Evolutionary conservation across 2,329 filamentous ascomycete genomes (phyloP), one percentile per base, ranked within the genome.

Genomic region (Penicillium griseofulvum): DNA sequence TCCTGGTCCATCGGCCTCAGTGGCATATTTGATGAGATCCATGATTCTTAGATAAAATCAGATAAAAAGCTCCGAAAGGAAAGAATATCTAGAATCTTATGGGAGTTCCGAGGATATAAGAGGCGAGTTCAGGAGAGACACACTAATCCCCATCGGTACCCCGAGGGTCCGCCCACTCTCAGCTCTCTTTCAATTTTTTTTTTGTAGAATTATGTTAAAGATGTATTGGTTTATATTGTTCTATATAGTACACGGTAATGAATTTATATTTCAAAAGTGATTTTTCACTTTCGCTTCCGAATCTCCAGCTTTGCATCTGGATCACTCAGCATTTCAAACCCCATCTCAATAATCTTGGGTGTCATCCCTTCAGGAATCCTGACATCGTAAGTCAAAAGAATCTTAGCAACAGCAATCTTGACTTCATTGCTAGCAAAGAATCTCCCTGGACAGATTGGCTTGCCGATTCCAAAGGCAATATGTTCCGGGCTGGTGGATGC

Each of bases 1-100:
- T 17, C 57, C 66, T 11, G 72, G 61, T 2, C 75, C 68, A 65
- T 83, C 81, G 12, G 64, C 66, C 14, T 67, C 59, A 1, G 65
- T 73, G 41, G 76, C 80, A 34, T 69, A 67, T 38, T 78, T 74
- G 45, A 81, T 48, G 16, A 56, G 38, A 24, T 28, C 6, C 50
- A 48, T 53, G 9, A 19, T 37, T n/a, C 12, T 37, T 22, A 33
- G 11, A 34, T 4, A n/a, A 19, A 12, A 34, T 22, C 3, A 5
- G 3, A 19, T 17, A 10, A n/a, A 29, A 19, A 29, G 5, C 6
- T 4, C 22, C 22, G n/a, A 19, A 44, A 12, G 28, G 4, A 44
- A 17, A 31, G 4, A 16, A 31, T 31, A 44, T 11, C n/a, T 4
- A 19, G 14, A 43, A n/a, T 11, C 11, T 17, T 28, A 26, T 3